phyloP scores from a whole-genome alignment of 2,329 filamentous ascomycete species.

The Fusarium staphyleae region DNA sequence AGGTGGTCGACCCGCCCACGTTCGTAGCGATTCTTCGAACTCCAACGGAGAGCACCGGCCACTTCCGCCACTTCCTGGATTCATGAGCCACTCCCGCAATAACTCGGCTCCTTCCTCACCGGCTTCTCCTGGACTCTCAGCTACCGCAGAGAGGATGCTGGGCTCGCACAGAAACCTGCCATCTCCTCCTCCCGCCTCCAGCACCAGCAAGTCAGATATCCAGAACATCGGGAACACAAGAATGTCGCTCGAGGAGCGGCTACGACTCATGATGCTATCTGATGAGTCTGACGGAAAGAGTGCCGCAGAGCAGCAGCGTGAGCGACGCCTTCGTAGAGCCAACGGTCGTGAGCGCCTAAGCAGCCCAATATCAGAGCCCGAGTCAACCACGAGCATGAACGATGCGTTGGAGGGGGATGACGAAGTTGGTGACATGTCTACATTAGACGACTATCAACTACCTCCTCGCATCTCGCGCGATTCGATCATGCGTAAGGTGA shows the following conservation, averaged over 20 bases:
- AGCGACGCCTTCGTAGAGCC: constrained; percentile 72
- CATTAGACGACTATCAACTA: constrained; percentile 68
- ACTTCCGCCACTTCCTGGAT: constrained; percentile 82
- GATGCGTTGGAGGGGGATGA: constrained; percentile 63
- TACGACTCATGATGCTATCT: constrained; percentile 88
- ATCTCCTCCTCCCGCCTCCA: constrained; percentile 70
- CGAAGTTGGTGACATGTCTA: constrained; percentile 65
- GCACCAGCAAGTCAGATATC: constrained; percentile 77
- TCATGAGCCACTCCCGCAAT: constrained; percentile 48
- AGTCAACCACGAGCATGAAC: constrained; percentile 40
- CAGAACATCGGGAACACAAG: constrained; percentile 76
- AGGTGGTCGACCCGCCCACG: constrained; percentile 61
- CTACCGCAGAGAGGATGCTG: constrained; percentile 75
- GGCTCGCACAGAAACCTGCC: constrained; percentile 73
- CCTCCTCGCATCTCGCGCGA: constrained; percentile 88
- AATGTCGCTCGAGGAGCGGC: constrained; percentile 85
- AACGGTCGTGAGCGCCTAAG: constrained; percentile 58
- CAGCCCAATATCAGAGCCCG: constrained; percentile 53
- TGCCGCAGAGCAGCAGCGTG: constrained; percentile 70
- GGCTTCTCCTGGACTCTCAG: constrained; percentile 69
- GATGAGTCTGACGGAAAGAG: constrained; percentile 65
- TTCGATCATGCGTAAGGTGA: constrained; percentile 88
- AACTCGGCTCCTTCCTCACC: constrained; percentile 56
- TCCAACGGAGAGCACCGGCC: constrained; percentile 85
- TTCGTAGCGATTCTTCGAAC: constrained; percentile 74